A percentile compares a stretch with the other conserved stretches of the same genome.
These are phyloP conservation scores for Sphagnurus paluster DNA, from an alignment of 1,284 basidiomycete species.

Conservation along the genomic window DNA sequence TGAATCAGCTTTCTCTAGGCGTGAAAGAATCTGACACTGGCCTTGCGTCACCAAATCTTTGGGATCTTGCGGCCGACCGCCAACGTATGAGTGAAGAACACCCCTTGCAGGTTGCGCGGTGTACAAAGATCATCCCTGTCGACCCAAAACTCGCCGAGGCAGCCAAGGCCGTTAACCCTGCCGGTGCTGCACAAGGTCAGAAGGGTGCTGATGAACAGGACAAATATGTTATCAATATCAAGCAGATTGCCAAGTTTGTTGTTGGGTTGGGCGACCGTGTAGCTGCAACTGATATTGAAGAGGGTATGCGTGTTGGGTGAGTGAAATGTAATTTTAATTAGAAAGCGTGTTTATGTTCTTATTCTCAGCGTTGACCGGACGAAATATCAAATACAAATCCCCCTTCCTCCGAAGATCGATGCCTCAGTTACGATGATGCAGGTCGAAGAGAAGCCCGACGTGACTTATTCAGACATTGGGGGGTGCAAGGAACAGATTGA, in stretches of 20 bases:
- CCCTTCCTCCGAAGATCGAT: conserved; percentile 99
- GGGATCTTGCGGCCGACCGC: conserved; percentile 89
- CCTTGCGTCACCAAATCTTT: conserved; percentile 93
- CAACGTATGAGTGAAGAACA: conserved; percentile 93
- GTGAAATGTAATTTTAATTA: conserved; percentile 14
- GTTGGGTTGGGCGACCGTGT: conserved; percentile 96
- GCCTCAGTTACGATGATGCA: conserved; percentile 99
- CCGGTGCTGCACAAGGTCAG: conserved; percentile 78
- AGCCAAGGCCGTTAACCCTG: conserved; percentile 70
- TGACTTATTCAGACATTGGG: conserved; percentile 97
- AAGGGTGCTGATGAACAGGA: conserved; percentile 95
- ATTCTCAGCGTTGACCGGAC: conserved; percentile 77
- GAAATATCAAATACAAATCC: conserved; percentile 99
- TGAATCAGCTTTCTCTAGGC: conserved; percentile 41
- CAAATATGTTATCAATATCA: conserved; percentile 99
- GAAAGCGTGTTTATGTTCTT: conserved; percentile 3
- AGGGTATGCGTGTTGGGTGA: conserved; percentile 99
- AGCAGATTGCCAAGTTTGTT: conserved; percentile 99
- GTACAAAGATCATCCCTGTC: conserved; percentile 96
- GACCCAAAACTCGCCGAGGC: conserved; percentile 72
- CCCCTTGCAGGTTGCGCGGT: conserved; percentile 94
- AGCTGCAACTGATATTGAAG: conserved; percentile 97
- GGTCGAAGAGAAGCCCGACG: conserved; percentile 98
- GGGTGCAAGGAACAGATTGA: conserved; percentile 99
- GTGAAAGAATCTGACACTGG: conserved; percentile 99